Evolutionary conservation across 176 grass and related monocot species (phyloP).

Genomic region (Zizania latifolia): DNA sequence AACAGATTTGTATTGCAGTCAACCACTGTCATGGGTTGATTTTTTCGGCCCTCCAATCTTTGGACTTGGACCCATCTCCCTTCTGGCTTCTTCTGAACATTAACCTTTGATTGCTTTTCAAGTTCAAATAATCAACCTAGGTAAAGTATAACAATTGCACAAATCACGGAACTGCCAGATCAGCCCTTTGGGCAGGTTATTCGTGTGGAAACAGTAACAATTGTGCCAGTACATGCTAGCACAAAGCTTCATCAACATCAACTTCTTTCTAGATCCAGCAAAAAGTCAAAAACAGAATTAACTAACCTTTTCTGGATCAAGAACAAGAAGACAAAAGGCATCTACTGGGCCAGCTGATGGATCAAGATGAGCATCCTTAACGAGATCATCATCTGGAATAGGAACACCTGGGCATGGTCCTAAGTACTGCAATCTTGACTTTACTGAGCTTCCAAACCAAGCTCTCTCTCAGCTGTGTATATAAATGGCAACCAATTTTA

Average conservation of each 20-base stretch:
- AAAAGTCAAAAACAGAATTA: not conserved
- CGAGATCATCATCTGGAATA: constrained; percentile 35
- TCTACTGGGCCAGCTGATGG: constrained; percentile 63
- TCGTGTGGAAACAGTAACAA: too few relatives aligned
- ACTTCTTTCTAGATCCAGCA: not conserved
- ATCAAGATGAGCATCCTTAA: constrained; percentile 46
- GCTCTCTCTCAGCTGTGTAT: constrained; percentile 61
- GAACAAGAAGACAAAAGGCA: constrained; percentile 66
- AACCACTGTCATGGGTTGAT: constrained; percentile 42
- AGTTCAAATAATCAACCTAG: constrained; percentile 86
- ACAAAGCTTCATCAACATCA: not conserved
- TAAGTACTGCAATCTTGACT: constrained; percentile 76
- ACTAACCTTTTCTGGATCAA: constrained; percentile 81
- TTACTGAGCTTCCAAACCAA: constrained; percentile 76
- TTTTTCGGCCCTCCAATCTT: constrained; percentile 50
- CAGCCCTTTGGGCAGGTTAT: too few relatives aligned
- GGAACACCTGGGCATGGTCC: constrained; percentile 66
- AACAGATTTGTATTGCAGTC: constrained; percentile 3
- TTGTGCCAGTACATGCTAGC: too few relatives aligned
- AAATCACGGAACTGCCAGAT: not conserved
- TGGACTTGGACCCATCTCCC: constrained; percentile 23
- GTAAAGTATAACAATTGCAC: not conserved
- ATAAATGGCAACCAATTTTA: constrained; percentile 11
- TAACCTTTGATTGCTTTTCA: constrained; percentile 79
- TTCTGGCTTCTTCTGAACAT: constrained; percentile 50